Evolutionary conservation across 2,329 filamentous ascomycete species (phyloP).

Genomic region (Verticillium nonalfalfae): DNA sequence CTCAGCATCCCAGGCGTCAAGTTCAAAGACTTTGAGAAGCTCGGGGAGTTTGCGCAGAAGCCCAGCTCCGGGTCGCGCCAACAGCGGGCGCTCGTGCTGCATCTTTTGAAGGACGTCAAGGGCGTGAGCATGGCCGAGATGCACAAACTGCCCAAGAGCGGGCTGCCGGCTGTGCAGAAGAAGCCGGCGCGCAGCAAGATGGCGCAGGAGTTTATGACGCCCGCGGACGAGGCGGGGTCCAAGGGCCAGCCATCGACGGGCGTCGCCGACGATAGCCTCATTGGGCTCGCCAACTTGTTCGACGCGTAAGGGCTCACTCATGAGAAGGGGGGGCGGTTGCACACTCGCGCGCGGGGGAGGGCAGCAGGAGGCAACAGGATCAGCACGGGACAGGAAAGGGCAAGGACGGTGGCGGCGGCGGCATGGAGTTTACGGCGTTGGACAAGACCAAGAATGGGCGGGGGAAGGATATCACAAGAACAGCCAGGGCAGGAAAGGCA

Average conservation of each 20-base stretch:
- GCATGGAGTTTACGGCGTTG: neutral
- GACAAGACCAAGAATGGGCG: neutral
- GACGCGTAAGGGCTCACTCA: slow-evolving; percentile 18
- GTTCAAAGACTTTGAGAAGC: slow-evolving; percentile 57
- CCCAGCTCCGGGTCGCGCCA: slow-evolving; percentile 59
- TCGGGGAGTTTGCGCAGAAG: slow-evolving; percentile 54
- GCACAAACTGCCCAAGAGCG: slow-evolving; percentile 66
- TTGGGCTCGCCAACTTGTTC: slow-evolving; percentile 49
- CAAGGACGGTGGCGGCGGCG: neutral
- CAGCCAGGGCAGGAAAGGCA: neutral
- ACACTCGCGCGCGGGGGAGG: too few species aligned
- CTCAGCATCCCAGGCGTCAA: slow-evolving; percentile 73
- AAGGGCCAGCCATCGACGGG: slow-evolving; percentile 54
- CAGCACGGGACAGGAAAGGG: neutral
- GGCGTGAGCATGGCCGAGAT: slow-evolving; percentile 91
- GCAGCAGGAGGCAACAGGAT: too few species aligned
- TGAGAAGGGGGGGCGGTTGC: too few species aligned
- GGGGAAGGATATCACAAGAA: neutral
- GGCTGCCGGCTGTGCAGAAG: slow-evolving; percentile 29
- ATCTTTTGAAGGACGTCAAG: slow-evolving; percentile 78
- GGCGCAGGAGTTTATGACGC: slow-evolving; percentile 61
- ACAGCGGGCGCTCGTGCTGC: slow-evolving; percentile 75
- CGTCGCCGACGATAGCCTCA: slow-evolving; percentile 36
- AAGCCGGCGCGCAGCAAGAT: slow-evolving; percentile 48
- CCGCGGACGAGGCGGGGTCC: slow-evolving; percentile 30